These are phyloP conservation scores for Penicillium sumatraense DNA, from an alignment of 2,329 filamentous ascomycete genomes.

Conservation along the genomic window DNA sequence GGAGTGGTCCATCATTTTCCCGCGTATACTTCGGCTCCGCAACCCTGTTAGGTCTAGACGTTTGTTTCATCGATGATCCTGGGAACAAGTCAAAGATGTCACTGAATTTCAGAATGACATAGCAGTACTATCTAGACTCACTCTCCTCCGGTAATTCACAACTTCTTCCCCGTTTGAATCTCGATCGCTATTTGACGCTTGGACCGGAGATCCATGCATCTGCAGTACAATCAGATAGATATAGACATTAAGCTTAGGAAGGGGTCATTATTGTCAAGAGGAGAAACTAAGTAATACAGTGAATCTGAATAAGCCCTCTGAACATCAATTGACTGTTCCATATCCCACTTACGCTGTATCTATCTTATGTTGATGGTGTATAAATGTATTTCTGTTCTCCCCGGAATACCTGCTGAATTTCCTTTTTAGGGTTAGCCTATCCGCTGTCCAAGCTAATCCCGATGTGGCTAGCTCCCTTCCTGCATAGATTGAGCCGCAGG, in stretches of 20 bases:
- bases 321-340: background rate
- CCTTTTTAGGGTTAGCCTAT: slow-evolving; percentile 23
- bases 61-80: background rate
- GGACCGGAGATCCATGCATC: background rate
- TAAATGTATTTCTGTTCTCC: background rate
- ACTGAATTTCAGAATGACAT: too few species aligned
- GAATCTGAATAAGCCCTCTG: background rate
- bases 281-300: too few species aligned
- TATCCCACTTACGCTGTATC: too few species aligned
- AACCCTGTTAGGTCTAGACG: background rate
- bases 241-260: slow-evolving; percentile 20
- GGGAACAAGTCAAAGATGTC: too few species aligned
- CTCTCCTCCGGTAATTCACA: too few species aligned
- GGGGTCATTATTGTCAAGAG: too few species aligned
- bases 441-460: slow-evolving; percentile 27
- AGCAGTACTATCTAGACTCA: too few species aligned
- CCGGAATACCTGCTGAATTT: slow-evolving; percentile 11
- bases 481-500: slow-evolving; percentile 38
- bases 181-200: background rate
- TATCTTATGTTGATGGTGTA: background rate
- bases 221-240: slow-evolving; percentile 8
- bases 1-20: slow-evolving; percentile 13
- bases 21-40: slow-evolving; percentile 9
- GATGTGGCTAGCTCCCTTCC: slow-evolving; percentile 20
- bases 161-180: too few species aligned